A percentile compares a stretch with the other conserved stretches of the same genome.
These are phyloP conservation scores for Periconia sp. DNA, from an alignment of 2,329 filamentous ascomycete species.

Conservation along the genomic window DNA sequence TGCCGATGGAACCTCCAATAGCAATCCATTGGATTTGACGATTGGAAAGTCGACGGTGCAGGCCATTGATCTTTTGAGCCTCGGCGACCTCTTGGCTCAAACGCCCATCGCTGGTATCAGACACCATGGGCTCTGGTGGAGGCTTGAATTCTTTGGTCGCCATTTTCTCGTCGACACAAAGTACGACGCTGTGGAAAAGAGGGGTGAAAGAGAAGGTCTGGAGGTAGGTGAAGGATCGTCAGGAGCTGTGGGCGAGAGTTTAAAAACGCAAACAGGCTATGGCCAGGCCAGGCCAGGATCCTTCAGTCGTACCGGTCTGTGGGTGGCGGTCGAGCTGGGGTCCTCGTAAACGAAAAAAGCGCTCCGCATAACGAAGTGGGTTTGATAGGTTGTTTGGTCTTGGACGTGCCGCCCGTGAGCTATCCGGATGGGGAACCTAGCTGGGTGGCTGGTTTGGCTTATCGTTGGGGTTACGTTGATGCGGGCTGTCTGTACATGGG, in stretches of 20 bases:
- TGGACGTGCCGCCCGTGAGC: not conserved
- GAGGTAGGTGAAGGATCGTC: not conserved
- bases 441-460: not conserved
- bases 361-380: not conserved
- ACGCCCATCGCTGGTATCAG: not conserved
- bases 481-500: too few species aligned
- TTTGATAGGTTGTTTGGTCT: not conserved
- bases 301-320: not conserved
- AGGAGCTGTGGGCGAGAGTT: not conserved
- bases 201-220: not conserved
- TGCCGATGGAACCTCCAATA: constrained; percentile 29
- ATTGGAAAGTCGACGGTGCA: constrained; percentile 13
- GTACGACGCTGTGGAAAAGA: not conserved
- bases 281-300: not conserved
- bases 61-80: constrained; percentile 2
- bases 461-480: not conserved
- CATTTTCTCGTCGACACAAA: not conserved
- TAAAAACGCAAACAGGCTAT: not conserved
- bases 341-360: not conserved
- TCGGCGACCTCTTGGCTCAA: not conserved
- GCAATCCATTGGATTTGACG: constrained; percentile 33
- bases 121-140: too few species aligned
- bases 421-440: not conserved
- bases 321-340: not conserved
- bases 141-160: too few species aligned